phyloP scores from a whole-genome alignment of 805 yeast genomes.

The Ogataea pini region DNA sequence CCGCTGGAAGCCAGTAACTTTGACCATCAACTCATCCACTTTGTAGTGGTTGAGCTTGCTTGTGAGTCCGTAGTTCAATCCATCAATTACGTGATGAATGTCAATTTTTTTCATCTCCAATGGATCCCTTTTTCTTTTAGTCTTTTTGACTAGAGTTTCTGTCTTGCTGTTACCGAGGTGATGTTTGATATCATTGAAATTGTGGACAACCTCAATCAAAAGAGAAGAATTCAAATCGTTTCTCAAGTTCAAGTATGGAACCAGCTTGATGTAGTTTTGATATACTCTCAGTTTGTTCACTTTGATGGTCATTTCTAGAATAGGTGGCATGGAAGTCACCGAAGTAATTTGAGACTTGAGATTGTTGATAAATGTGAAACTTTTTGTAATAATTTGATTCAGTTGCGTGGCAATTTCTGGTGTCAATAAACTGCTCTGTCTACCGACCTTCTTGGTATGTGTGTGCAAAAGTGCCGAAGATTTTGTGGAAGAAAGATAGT shows the following conservation, averaged over 20 bases:
- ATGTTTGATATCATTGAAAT: constrained; percentile 30
- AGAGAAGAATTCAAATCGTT: constrained; percentile 36
- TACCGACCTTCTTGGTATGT: constrained; percentile 26
- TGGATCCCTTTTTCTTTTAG: constrained; percentile 14
- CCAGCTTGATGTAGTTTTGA: constrained; percentile 33
- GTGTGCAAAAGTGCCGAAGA: constrained; percentile 33
- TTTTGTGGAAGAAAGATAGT: constrained; percentile 48
- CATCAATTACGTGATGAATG: constrained; percentile 40
- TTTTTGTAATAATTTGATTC: constrained; percentile 33
- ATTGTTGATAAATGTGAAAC: constrained; percentile 32
- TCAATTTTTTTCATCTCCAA: constrained; percentile 21
- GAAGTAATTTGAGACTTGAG: constrained; percentile 26
- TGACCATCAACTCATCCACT: constrained; percentile 36
- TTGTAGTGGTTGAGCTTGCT: constrained; percentile 38
- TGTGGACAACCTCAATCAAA: constrained; percentile 35
- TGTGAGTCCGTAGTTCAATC: constrained; percentile 44
- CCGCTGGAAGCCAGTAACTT: constrained; percentile 19
- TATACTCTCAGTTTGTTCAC: constrained; percentile 35
- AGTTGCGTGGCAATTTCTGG: constrained; percentile 35
- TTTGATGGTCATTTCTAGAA: constrained; percentile 26
- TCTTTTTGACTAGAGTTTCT: constrained; percentile 8
- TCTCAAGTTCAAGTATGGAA: constrained; percentile 35
- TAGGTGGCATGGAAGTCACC: constrained; percentile 17
- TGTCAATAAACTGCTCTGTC: constrained; percentile 29
- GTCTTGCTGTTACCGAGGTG: constrained; percentile 18